Evolutionary conservation across 768 basidiomycete genomes (phyloP), one percentile per base, ranked within the genome.

Genomic region (Boletus vinaceobasis): DNA sequence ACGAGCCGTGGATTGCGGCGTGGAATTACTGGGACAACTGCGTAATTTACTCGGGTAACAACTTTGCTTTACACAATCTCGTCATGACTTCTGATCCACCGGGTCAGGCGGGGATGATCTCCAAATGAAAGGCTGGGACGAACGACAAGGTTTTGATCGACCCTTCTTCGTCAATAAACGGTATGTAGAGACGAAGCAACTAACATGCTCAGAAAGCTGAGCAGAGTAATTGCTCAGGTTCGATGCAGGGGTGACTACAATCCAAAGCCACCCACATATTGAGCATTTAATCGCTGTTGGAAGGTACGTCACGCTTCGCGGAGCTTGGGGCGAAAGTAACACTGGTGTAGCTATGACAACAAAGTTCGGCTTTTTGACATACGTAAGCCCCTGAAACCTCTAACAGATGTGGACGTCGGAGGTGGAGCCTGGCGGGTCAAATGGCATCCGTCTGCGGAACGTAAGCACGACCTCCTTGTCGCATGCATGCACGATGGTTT

Each of bases 401-500:
- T 98, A 13, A 66, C 73, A 1, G 73, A 79, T 46, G 81, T 80
- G 26, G 79, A 87, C 53, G 85, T 92, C 3, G 93, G 92, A 11
- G 97, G 97, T 13, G 97, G 97, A 3, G 90, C 85, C 11, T 99
- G 97, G 97, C 82, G 97, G 17, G 85, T 93, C 54, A 94, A 96
- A 70, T 99, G 94, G 93, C 93, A 98, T 71, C 93, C 95, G 7
- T 81, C 80, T 5, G 59, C 77, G 2, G 60, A 65, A n/a, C 80
- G 93, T 43, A 80, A 78, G 58, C 64, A 79, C 36, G 90, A 95
- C 64, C 77, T 98, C 2, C 80, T 98, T 19, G 84, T 93, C n/a
- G 97, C 95, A 0, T 93, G 90, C 65, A 99, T 98, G 97, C 95
- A 96, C 66, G 93, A 93, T 58, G 95, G 96, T 10, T 95, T 93